Evolutionary conservation across 2,329 filamentous ascomycete species (phyloP).

Genomic region (Aschersonia sp.): DNA sequence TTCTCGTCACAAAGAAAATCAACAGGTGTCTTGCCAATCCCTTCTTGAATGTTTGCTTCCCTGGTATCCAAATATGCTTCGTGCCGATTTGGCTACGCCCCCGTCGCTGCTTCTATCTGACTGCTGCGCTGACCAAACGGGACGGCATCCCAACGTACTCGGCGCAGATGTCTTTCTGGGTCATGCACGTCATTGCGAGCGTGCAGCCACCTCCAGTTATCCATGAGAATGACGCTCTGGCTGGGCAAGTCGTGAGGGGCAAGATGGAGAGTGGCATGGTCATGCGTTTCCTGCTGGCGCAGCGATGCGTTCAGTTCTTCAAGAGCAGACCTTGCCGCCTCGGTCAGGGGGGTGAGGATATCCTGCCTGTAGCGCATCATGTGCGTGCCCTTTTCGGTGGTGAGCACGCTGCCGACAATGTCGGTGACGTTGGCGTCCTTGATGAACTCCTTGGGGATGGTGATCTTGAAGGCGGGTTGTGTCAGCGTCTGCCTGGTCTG

Average conservation of each 20-base stretch:
- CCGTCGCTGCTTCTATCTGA: neutral
- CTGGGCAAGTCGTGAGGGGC: slow-evolving; percentile 12
- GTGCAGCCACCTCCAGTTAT: slow-evolving; percentile 10
- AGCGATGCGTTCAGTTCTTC: slow-evolving; percentile 11
- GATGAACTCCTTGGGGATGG: slow-evolving; percentile 19
- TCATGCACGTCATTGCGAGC: neutral
- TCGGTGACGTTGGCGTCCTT: slow-evolving; percentile 8
- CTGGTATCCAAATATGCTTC: neutral
- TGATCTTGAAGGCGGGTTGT: slow-evolving; percentile 16
- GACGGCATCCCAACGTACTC: slow-evolving; percentile 1
- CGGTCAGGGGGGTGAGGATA: slow-evolving; percentile 14
- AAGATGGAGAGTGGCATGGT: slow-evolving; percentile 11
- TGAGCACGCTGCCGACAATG: slow-evolving; percentile 12
- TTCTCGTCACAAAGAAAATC: neutral
- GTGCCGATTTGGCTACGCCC: neutral
- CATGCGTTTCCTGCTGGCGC: neutral
- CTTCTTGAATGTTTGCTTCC: neutral
- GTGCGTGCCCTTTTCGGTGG: neutral
- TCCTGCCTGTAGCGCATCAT: slow-evolving; percentile 18
- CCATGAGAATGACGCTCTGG: slow-evolving; percentile 15
- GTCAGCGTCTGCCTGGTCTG: slow-evolving; percentile 9
- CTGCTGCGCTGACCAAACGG: neutral
- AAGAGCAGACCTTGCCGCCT: slow-evolving; percentile 10
- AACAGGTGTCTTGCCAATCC: neutral
- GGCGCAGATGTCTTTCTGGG: neutral